Evolutionary conservation across 2,329 filamentous ascomycete species (phyloP), one percentile per base, ranked within the genome.

Genomic region (Arthrobotrys pseudoclavata): DNA sequence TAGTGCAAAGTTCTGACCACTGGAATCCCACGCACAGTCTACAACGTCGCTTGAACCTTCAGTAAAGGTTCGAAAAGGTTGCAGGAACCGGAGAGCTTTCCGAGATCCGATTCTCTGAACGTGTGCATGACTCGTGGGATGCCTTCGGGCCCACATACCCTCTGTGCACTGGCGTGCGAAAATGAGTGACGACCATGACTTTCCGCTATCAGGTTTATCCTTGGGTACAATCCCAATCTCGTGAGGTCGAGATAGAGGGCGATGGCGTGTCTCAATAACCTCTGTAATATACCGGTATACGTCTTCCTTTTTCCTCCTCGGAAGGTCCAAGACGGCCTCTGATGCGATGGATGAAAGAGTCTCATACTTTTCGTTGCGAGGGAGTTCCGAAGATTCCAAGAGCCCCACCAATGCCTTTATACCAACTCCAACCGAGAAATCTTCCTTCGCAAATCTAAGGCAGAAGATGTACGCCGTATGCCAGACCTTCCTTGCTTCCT

Each of bases 21-120:
- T 71, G 1, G 74, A 31, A 42, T 80, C 79, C 81, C 81, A 81
- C 10, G 71, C 62, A 31, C 80, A 70, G 29, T 81, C 81, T 3
- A 81, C 55, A 45, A 81, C 79, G 62, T 81, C 81, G 9, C 79
- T 80, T 24, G 76, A 76, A 4, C 81, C 81, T 31, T 80, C 79
- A 20, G 55, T 78, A 57, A 81, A 81, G 4, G 55, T 67, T 72
- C 74, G 76, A 37, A 71, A 74, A 9, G 81, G 80, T 29, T 76
- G 53, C 37, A 81, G 37, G 24, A 77, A 52, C 26, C 52, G 74
- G 42, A 77, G 74, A 6, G 60, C 61, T 42, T 67, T 52, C 60
- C 42, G 74, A 48, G 24, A 34, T 29, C 48, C 52, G 34, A 52
- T 67, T 12, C 48, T 37, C 50, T 53, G 66, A 55, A 61, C 24